Evolutionary conservation across 1,139 yeast species (phyloP).

Genomic region (Magnusiomyces paraingens): DNA sequence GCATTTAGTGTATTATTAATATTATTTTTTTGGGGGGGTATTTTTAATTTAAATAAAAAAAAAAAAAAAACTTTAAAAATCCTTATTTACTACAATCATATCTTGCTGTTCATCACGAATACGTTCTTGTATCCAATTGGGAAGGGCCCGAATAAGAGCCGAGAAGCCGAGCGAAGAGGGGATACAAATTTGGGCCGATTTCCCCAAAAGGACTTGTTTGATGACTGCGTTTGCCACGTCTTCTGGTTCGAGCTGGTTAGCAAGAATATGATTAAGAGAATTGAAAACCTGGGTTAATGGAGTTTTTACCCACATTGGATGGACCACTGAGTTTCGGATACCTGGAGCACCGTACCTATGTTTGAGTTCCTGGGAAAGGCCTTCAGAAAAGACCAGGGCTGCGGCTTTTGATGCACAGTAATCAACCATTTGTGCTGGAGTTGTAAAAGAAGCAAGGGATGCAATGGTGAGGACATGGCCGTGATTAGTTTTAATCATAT

Average conservation of each 20-base stretch:
- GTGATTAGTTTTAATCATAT: constrained; percentile 46
- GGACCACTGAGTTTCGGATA: constrained; percentile 17
- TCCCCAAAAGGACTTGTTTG: constrained; percentile 12
- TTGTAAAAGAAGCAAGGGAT: constrained; percentile 64
- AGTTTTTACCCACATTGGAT: constrained; percentile 20
- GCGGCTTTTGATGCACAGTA: constrained; percentile 78
- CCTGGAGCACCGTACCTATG: constrained; percentile 17
- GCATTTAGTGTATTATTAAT: too few species aligned
- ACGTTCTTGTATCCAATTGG: constrained; percentile 18
- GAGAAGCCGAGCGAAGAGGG: constrained; percentile 13
- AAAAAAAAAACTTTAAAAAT: constrained; percentile 8
- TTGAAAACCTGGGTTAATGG: constrained; percentile 17
- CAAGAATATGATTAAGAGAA: constrained; percentile 11
- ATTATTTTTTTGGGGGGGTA: too few species aligned
- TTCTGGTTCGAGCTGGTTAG: constrained; percentile 15
- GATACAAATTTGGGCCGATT: constrained; percentile 16
- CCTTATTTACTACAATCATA: constrained; percentile 14
- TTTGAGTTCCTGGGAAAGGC: constrained; percentile 57
- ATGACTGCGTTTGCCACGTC: constrained; percentile 16
- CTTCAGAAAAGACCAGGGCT: constrained; percentile 62
- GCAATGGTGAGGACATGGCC: constrained; percentile 71
- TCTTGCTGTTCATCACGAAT: constrained; percentile 10
- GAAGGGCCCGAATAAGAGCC: constrained; percentile 12
- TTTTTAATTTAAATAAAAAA: background rate
- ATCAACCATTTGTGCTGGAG: constrained; percentile 60